Conservation (phyloP, 306 rosid species). For the Dryas octopetala region DNA sequence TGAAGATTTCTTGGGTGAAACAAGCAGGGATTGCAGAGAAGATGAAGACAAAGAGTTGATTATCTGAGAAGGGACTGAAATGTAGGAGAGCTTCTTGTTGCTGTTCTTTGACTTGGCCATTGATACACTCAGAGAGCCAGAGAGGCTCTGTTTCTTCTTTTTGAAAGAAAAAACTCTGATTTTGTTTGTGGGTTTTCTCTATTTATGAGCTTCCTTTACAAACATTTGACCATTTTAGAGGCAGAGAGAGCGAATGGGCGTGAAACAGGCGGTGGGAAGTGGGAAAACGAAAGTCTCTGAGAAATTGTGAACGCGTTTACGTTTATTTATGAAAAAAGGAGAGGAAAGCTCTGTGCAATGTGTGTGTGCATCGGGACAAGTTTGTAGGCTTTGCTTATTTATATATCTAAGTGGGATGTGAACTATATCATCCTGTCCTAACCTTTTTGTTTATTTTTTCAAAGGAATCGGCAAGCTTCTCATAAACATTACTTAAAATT, state of each 20-base stretch:
- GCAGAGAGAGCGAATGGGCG: not conserved
- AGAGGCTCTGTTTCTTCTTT: not conserved
- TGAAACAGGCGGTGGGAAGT: slow-evolving; percentile 40
- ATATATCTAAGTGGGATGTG: not conserved
- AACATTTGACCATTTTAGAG: slow-evolving; percentile 2
- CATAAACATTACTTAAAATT: not conserved
- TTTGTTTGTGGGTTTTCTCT: not conserved
- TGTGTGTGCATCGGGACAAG: not conserved
- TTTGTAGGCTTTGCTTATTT: not conserved
- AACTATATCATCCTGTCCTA: not conserved
- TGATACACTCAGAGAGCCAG: not conserved
- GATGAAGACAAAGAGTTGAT: slow-evolving; percentile 81
- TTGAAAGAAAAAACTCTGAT: not conserved
- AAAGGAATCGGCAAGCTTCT: not conserved
- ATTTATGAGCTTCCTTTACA: slow-evolving; percentile 14
- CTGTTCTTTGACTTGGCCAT: slow-evolving; percentile 76
- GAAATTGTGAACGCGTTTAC: slow-evolving; percentile 17
- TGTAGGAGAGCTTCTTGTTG: slow-evolving; percentile 64
- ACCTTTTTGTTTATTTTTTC: not conserved
- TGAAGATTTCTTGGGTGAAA: slow-evolving; percentile 80
- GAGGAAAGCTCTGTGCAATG: not conserved
- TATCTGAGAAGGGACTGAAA: slow-evolving; percentile 94
- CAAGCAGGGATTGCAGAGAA: slow-evolving; percentile 75
- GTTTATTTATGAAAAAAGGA: not conserved
- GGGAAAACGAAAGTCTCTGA: slow-evolving; percentile 23